Evolutionary conservation across 176 grass and related monocot species (phyloP).

Genomic region (Oryza australiensis): DNA sequence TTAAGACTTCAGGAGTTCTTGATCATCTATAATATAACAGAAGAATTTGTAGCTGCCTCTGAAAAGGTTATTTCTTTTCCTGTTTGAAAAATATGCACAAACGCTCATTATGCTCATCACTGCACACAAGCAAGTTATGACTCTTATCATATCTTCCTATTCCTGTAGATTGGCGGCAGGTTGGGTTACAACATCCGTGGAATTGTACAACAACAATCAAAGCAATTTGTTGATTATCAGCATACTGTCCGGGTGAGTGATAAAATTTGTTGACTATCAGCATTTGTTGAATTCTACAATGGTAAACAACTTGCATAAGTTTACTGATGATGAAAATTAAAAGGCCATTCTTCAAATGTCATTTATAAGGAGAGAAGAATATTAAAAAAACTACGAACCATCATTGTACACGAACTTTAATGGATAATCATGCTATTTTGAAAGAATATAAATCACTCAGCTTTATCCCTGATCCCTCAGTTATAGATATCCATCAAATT

Average conservation of each 20-base stretch:
- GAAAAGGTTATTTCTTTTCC: slow-evolving; percentile 76
- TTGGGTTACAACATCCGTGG: slow-evolving; percentile 98
- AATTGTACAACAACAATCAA: slow-evolving; percentile 90
- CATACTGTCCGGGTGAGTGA: slow-evolving; percentile 84
- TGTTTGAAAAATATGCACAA: slow-evolving; percentile 28
- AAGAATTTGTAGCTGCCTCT: slow-evolving; percentile 85
- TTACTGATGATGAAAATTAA: slow-evolving; percentile 5
- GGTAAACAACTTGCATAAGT: not conserved
- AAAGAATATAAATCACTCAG: slow-evolving; percentile 1
- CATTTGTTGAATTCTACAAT: slow-evolving; percentile 26
- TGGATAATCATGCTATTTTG: not conserved
- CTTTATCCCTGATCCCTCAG: not conserved
- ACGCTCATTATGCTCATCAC: not conserved
- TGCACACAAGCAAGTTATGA: slow-evolving; percentile 13
- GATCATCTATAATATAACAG: slow-evolving; percentile 92
- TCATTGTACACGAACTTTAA: not conserved
- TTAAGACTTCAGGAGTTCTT: slow-evolving; percentile 95
- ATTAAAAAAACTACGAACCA: not conserved
- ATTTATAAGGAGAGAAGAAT: not conserved
- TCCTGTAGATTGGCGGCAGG: slow-evolving; percentile 89
- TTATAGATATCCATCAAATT: slow-evolving; percentile 17
- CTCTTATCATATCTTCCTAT: slow-evolving; percentile 10
- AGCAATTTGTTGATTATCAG: slow-evolving; percentile 97
- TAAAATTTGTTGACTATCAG: slow-evolving; percentile 81
- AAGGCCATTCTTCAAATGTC: slow-evolving; percentile 1